Percentiles rank a stretch among this genome's conserved stretches.
Conservation (phyloP, 1,139 yeast genomes). For the Blastobotrys illinoisensis region DNA sequence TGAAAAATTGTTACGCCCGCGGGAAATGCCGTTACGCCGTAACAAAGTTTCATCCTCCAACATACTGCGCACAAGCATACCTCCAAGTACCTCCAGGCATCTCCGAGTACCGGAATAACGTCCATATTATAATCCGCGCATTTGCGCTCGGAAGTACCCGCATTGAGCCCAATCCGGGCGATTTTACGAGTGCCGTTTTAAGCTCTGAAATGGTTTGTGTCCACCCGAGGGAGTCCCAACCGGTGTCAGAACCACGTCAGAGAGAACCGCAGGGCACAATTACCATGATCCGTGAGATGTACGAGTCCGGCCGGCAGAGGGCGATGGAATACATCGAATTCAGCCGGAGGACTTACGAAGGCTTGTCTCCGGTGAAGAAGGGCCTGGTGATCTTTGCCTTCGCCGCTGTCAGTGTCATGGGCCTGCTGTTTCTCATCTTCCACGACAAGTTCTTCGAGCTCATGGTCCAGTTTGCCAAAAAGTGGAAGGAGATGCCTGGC, state of each 20-base stretch:
- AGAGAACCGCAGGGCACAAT: background rate
- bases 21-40: too few species aligned
- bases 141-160: background rate
- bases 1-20: too few species aligned
- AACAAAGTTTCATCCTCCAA: too few species aligned
- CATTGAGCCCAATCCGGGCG: background rate
- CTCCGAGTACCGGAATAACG: too few species aligned
- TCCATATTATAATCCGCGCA: too few species aligned
- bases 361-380: conserved; percentile 12
- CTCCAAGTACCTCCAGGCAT: too few species aligned
- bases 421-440: conserved; percentile 40
- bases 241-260: background rate
- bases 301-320: conserved; percentile 1
- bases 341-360: conserved; percentile 9
- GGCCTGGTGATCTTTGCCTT: conserved; percentile 9
- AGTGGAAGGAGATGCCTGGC: conserved; percentile 40
- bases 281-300: background rate
- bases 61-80: too few species aligned
- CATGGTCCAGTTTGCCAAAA: conserved; percentile 44
- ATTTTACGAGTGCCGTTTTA: too few species aligned
- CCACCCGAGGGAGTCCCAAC: background rate
- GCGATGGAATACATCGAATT: conserved; percentile 2
- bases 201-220: too few species aligned
- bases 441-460: conserved; percentile 43
- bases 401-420: conserved; percentile 20